Percentiles rank a stretch among this genome's conserved stretches.
Conservation (phyloP, 2,329 filamentous ascomycete species). For the Cytospora chrysosperma region DNA sequence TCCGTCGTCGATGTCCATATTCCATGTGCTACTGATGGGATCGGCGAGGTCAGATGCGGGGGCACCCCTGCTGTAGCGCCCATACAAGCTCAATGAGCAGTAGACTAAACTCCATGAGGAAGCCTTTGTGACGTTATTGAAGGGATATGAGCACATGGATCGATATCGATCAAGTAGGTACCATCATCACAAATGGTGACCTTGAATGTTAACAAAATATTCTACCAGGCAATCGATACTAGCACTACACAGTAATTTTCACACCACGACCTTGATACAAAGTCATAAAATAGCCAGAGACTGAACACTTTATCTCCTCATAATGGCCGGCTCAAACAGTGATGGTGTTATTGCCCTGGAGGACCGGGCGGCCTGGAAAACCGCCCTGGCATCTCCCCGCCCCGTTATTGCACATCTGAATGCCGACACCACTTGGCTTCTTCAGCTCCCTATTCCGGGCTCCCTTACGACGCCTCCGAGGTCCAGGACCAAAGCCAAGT, state of each 20-base stretch:
- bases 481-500: background rate
- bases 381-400: slow-evolving; percentile 26
- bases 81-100: background rate
- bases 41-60: background rate
- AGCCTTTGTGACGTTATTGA: background rate
- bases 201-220: background rate
- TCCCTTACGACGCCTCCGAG: slow-evolving; percentile 22
- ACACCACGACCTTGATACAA: background rate
- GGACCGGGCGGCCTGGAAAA: slow-evolving; percentile 24
- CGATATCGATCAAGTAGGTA: no score
- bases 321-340: slow-evolving; percentile 2
- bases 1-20: background rate
- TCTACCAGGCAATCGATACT: background rate
- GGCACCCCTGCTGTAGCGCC: background rate
- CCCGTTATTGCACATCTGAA: slow-evolving; percentile 63
- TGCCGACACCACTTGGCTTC: slow-evolving; percentile 65
- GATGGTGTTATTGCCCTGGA: slow-evolving; percentile 8
- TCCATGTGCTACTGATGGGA: background rate
- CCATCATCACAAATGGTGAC: background rate
- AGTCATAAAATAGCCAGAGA: background rate
- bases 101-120: background rate
- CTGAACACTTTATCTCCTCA: background rate
- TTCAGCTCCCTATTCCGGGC: slow-evolving; percentile 59
- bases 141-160: background rate
- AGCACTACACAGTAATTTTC: no score